Percentiles rank a stretch among this genome's conserved stretches.
Conservation (phyloP, 2,329 filamentous ascomycete genomes). For the Tetracladium maxilliforme region DNA sequence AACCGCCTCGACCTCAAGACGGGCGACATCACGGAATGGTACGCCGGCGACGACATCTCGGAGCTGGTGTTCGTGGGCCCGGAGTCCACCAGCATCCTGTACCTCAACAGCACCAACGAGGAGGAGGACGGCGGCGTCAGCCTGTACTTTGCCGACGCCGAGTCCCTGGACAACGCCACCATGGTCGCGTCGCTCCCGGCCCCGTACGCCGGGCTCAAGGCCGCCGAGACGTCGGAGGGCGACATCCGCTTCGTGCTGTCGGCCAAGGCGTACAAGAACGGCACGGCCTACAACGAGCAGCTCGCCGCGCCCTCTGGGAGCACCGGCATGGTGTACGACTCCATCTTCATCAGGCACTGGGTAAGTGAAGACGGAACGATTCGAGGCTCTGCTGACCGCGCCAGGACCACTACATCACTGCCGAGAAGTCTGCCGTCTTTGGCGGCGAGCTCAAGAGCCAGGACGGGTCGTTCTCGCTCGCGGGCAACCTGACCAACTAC, state of each 20-base stretch:
- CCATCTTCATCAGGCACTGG: slow-evolving; percentile 45
- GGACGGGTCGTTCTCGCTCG: slow-evolving; percentile 12
- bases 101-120: slow-evolving; percentile 32
- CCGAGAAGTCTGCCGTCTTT: slow-evolving; percentile 42
- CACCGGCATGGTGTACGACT: slow-evolving; percentile 38
- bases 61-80: slow-evolving; percentile 42
- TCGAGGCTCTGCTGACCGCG: slow-evolving; percentile 3
- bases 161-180: slow-evolving; percentile 11
- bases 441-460: slow-evolving; percentile 31
- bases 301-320: slow-evolving; percentile 28
- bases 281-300: slow-evolving; percentile 38
- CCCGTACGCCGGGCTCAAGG: slow-evolving; percentile 22
- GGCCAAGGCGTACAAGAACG: slow-evolving; percentile 39
- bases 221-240: slow-evolving; percentile 13
- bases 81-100: slow-evolving; percentile 27
- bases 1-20: slow-evolving; percentile 38
- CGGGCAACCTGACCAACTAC: slow-evolving; percentile 17
- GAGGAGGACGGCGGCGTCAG: slow-evolving; percentile 24
- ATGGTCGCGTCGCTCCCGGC: slow-evolving; percentile 20
- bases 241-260: slow-evolving; percentile 24
- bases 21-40: slow-evolving; percentile 35
- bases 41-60: slow-evolving; percentile 34
- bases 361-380: slow-evolving; percentile 5
- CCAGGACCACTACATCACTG: slow-evolving; percentile 33
- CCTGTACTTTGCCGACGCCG: slow-evolving; percentile 20